Evolutionary conservation across 202 grass and related monocot species (phyloP).

Genomic region (Cymbopogon flexuosus): DNA sequence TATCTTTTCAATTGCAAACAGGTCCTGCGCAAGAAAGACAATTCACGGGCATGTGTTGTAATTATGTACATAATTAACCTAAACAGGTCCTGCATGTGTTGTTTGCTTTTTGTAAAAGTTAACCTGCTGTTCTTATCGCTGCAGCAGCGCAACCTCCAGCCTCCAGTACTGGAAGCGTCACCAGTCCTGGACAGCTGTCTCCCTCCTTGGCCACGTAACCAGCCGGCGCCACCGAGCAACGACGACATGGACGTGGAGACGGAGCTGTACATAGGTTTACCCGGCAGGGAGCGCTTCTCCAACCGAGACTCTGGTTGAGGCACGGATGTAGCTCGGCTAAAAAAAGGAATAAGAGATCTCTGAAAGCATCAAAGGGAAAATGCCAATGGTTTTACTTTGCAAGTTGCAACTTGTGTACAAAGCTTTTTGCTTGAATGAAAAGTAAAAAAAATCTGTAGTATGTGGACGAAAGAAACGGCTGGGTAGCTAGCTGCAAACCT

Average conservation of each 20-base stretch:
- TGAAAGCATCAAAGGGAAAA: background rate
- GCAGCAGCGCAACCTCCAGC: conserved; percentile 25
- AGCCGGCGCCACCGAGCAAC: background rate
- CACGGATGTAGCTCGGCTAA: background rate
- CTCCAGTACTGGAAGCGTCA: background rate
- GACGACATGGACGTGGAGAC: conserved; percentile 48
- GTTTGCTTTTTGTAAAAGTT: background rate
- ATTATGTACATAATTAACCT: background rate
- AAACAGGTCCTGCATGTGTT: background rate
- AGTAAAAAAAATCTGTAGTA: background rate
- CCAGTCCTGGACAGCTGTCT: background rate
- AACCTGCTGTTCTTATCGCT: background rate
- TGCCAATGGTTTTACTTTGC: background rate
- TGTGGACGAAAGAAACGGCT: background rate
- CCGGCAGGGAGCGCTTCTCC: conserved; percentile 39
- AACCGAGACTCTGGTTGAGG: conserved; percentile 22
- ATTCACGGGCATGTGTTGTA: no score
- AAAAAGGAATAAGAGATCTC: conserved; percentile 32
- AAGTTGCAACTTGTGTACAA: background rate
- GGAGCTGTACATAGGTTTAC: conserved; percentile 62
- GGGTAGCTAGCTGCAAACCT: background rate
- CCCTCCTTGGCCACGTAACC: background rate
- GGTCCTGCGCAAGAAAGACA: background rate
- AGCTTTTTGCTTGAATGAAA: background rate
- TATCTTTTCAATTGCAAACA: background rate